Evolutionary conservation across 225 moss, liverwort and hornwort species (phyloP).

Genomic region (Neckera pumila): DNA sequence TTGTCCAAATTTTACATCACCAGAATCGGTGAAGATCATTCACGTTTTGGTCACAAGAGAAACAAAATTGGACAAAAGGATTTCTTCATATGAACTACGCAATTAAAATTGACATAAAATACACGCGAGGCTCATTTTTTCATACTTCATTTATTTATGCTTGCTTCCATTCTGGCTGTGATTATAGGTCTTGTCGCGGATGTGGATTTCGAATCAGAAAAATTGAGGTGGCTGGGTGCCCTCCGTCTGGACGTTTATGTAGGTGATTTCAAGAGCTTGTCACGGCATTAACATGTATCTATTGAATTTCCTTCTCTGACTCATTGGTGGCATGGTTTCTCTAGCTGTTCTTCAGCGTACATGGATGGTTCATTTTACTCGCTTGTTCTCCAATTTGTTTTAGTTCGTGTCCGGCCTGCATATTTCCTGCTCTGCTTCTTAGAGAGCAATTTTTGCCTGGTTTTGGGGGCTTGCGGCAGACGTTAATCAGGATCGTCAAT

Average conservation of each 20-base stretch:
- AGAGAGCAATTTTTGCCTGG: not conserved
- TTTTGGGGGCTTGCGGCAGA: constrained; percentile 24
- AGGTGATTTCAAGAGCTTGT: constrained; percentile 7
- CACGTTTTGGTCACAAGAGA: not conserved
- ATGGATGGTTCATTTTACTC: not conserved
- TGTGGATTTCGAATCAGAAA: constrained; percentile 90
- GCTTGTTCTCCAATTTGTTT: not conserved
- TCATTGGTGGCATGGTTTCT: not conserved
- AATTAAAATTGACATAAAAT: not conserved
- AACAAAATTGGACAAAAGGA: not conserved
- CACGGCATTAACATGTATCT: not conserved
- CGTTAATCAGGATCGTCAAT: constrained; percentile 58
- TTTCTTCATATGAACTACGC: not conserved
- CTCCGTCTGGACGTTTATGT: constrained; percentile 83
- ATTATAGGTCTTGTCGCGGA: constrained; percentile 70
- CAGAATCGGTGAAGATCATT: not conserved
- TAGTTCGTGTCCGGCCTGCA: not conserved
- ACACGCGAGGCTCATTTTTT: not conserved
- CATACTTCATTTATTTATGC: not conserved
- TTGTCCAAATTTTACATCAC: not conserved
- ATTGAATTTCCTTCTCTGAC: not conserved
- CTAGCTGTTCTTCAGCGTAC: not conserved
- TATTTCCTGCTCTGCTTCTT: not conserved
- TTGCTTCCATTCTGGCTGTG: not conserved
- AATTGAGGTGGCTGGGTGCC: constrained; percentile 60